A percentile compares a stretch with the other conserved stretches of the same genome.
Evolutionary conservation across 371 early-diverging fungal genomes (phyloP).

Genomic region (Haplosporangium sp.): DNA sequence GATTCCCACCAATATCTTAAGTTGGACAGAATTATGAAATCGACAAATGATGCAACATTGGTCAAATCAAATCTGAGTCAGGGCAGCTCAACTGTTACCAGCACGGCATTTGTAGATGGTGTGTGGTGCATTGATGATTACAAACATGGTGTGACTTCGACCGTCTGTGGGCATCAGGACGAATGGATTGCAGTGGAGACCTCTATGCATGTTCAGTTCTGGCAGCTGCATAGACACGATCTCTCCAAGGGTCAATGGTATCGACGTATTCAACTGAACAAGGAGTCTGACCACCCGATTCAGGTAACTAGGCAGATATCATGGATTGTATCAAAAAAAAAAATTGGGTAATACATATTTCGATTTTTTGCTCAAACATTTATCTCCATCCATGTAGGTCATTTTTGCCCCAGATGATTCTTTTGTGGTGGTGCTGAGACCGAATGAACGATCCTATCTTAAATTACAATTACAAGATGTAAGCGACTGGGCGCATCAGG

Average conservation of each 20-base stretch:
- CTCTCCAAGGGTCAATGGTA: constrained; percentile 22
- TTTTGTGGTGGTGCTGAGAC: constrained; percentile 25
- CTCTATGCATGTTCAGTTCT: constrained; percentile 30
- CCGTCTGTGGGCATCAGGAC: constrained; percentile 16
- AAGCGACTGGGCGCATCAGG: background rate
- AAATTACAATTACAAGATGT: constrained; percentile 10
- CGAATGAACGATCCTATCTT: background rate
- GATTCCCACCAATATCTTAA: background rate
- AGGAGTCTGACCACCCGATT: background rate
- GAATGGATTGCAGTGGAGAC: constrained; percentile 38
- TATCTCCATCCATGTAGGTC: constrained; percentile 5
- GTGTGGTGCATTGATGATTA: constrained; percentile 45
- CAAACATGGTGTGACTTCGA: background rate
- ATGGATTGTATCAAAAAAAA: background rate
- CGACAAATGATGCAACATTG: background rate
- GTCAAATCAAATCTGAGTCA: background rate
- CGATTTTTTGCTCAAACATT: background rate
- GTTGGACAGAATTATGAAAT: background rate
- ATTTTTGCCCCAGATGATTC: constrained; percentile 38
- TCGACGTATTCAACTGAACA: constrained; percentile 7
- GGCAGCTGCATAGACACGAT: constrained; percentile 8
- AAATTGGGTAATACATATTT: background rate
- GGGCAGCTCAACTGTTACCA: constrained; percentile 1
- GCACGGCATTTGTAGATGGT: constrained; percentile 23
- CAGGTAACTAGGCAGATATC: constrained; percentile 13